These are phyloP conservation scores for Posidonia australis DNA, from an alignment of 106 monocot genomes.

Conservation along the genomic window DNA sequence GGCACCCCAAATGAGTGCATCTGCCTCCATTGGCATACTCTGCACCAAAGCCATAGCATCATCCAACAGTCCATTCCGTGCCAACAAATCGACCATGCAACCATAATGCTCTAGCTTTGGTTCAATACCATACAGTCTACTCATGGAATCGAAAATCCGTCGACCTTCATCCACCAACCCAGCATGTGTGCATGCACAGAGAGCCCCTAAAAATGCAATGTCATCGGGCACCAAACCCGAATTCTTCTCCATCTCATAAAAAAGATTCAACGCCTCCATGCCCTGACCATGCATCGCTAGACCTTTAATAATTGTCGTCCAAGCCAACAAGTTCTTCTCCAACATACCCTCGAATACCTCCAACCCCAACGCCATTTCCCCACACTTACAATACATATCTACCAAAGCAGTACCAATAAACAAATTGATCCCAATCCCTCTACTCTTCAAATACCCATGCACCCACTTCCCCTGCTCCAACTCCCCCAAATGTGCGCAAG, in stretches of 20 bases:
- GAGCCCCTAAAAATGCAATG: conserved; percentile 38
- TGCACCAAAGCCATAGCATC: conserved; percentile 36
- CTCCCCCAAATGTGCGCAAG: conserved; percentile 41
- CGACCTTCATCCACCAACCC: conserved; percentile 37
- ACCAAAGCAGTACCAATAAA: conserved; percentile 40
- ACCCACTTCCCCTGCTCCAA: conserved; percentile 52
- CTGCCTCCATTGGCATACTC: conserved; percentile 33
- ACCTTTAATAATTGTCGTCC: conserved; percentile 43
- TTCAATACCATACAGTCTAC: conserved; percentile 17
- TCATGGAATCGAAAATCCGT: conserved; percentile 32
- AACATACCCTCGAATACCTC: conserved; percentile 37
- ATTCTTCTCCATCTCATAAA: conserved; percentile 39
- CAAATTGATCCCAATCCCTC: conserved; percentile 16
- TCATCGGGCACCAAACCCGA: conserved; percentile 39
- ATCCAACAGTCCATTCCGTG: conserved; percentile 33
- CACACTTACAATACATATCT: conserved; percentile 67
- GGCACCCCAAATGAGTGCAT: conserved; percentile 46
- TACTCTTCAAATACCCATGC: conserved; percentile 30
- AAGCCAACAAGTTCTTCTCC: conserved; percentile 36
- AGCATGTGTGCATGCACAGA: conserved; percentile 54
- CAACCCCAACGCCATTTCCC: conserved; percentile 32
- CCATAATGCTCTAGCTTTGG: conserved; percentile 61
- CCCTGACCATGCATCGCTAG: conserved; percentile 47
- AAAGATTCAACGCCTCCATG: conserved; percentile 32
- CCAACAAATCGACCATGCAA: conserved; percentile 58